Base-by-base conservation (phyloP, 2,329 filamentous ascomycete genomes). In the Neospermospora avenae region DNA sequence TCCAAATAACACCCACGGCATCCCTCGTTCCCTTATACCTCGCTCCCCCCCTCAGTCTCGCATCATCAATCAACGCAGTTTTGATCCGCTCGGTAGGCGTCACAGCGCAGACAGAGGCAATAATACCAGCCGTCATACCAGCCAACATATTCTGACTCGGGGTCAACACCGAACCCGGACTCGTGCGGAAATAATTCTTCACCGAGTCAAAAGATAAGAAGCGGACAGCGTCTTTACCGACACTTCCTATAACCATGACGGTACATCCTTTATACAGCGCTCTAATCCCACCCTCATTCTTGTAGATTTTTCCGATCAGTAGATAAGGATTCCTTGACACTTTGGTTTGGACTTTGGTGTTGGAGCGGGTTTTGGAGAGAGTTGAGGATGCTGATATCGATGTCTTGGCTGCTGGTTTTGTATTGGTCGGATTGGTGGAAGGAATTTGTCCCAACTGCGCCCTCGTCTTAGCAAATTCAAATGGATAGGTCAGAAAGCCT, bases 11-110 rank as follows among this genome's bases (percentile, higher is more conserved):
- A 0, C 66, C 60, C 0, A 77, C 61, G 1, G 72, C 74, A 42
- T 77, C 72, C 6, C 69, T 59, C 0, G 72, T 72, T 4, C 69
- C 70, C 6, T 58, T 68, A 56, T 72, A 75, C 0, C 68, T 65
- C 35, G 67, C 69, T n/a, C 22, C 11, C 3, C 44, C 55, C 2
- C 45, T 28, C 18, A 20, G 34, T 5, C 63, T 41, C 8, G 65
- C 62, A 58, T 70, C 64, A 35, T 69, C 72, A 56, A 75, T 71
- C 67, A 88, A 70, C 0, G 85, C 85, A 1, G 86, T 89, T 70
- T 89, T 89, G 68, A 89, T 83, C 16, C 86, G 78, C 68, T 89
- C 86, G 0, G 84, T 87, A 0, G 86, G 86, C 2, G 86, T 89
- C 0, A 89, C 86, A 1, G 84, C 85, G n/a, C 82, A 78, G 0